Percentiles rank a stretch among this genome's conserved stretches.
Evolutionary conservation across 1,284 basidiomycete species (phyloP).

Genomic region (Ustilago tritici): DNA sequence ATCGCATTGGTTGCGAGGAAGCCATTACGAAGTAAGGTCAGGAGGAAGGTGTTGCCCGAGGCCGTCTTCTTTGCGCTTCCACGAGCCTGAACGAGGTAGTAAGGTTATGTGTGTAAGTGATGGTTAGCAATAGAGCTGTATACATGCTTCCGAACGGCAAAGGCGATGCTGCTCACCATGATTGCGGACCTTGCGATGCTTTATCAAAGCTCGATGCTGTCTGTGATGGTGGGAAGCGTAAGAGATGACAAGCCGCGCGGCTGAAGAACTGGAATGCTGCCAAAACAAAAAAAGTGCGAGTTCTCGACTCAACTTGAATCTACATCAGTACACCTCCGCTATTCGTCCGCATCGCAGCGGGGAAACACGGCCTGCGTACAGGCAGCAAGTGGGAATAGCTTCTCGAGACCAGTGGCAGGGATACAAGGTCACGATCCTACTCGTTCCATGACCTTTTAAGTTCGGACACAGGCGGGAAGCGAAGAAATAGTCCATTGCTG

Average conservation of each 20-base stretch:
- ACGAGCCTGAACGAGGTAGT: constrained; percentile 28
- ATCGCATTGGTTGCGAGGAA: constrained; percentile 63
- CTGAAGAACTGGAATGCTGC: neutral
- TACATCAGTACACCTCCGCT: neutral
- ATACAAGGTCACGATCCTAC: too few relatives aligned
- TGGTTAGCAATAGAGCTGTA: neutral
- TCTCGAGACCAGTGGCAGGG: too few relatives aligned
- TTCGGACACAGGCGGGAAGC: neutral
- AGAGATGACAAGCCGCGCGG: too few relatives aligned
- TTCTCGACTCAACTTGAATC: neutral
- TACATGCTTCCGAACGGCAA: neutral
- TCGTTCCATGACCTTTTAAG: neutral
- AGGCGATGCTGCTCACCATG: neutral
- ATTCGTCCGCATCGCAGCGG: neutral
- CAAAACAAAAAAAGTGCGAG: neutral
- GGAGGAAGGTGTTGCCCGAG: constrained; percentile 56
- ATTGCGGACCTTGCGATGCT: neutral
- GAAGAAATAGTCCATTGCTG: constrained; percentile 4
- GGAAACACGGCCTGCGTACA: neutral
- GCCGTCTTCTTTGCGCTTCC: constrained; percentile 59
- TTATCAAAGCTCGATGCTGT: neutral
- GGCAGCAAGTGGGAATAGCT: neutral
- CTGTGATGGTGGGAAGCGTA: neutral
- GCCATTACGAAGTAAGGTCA: constrained; percentile 56
- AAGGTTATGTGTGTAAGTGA: neutral